These are phyloP conservation scores for Boechera stricta DNA, from an alignment of 345 rosid species.

Conservation along the genomic window DNA sequence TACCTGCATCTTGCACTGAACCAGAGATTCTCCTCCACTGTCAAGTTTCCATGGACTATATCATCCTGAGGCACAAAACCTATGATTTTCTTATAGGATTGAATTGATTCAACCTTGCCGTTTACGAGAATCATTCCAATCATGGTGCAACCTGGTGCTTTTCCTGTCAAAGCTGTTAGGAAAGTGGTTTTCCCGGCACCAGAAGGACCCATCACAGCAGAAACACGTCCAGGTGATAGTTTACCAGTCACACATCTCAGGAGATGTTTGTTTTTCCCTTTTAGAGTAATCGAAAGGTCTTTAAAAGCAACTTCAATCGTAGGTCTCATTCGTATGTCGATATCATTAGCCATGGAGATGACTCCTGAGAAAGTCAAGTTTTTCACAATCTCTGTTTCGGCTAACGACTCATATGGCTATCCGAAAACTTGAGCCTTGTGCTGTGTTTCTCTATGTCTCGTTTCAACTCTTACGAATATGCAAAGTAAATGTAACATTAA, in stretches of 20 bases:
- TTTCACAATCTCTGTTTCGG: conserved; percentile 15
- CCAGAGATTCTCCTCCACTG: conserved; percentile 97
- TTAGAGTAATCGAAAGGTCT: conserved; percentile 81
- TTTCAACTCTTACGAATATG: conserved; percentile 1
- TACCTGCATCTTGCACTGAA: conserved; percentile 99
- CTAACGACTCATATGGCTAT: conserved; percentile 15
- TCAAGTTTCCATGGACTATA: conserved; percentile 97
- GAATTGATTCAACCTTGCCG: conserved; percentile 82
- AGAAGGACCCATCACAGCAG: conserved; percentile 99
- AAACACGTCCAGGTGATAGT: conserved; percentile 84
- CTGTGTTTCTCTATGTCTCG: conserved; percentile 15
- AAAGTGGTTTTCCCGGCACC: conserved; percentile 99
- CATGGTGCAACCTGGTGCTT: conserved; percentile 77
- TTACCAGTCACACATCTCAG: conserved; percentile 92
- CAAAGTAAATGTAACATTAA: conserved; percentile 12
- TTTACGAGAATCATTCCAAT: conserved; percentile 80
- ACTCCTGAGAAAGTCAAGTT: conserved; percentile 93
- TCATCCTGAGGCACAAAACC: conserved; percentile 99
- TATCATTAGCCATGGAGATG: conserved; percentile 78
- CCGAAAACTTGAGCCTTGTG: conserved; percentile 27
- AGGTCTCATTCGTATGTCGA: conserved; percentile 73
- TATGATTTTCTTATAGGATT: conserved; percentile 83
- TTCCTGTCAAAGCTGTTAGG: conserved; percentile 91
- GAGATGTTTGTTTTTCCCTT: conserved; percentile 79
- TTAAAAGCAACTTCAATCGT: conserved; percentile 80